These are phyloP conservation scores for Microcera coccophila DNA, from an alignment of 2,329 filamentous ascomycete species.

Conservation along the genomic window DNA sequence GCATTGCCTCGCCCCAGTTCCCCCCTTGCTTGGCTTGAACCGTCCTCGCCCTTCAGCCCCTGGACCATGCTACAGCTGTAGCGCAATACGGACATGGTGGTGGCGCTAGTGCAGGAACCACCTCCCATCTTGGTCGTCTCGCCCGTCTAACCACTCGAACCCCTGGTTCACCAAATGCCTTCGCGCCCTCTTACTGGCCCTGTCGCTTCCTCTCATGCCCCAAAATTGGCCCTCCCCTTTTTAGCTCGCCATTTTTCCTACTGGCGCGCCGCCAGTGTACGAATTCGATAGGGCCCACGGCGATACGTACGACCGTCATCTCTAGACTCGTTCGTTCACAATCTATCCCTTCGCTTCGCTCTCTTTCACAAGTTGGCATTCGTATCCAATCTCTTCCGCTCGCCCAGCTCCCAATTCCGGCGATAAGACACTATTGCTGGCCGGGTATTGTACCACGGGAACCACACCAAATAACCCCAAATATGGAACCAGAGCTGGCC, in stretches of 20 bases:
- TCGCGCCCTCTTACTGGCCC: not conserved
- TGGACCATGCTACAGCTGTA: not conserved
- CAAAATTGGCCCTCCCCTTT: not conserved
- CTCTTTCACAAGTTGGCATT: constrained; percentile 4
- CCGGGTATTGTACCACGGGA: too few relatives aligned
- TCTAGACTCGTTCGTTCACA: not conserved
- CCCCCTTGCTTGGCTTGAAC: not conserved
- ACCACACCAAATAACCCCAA: constrained; percentile 13
- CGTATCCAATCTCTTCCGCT: constrained; percentile 1
- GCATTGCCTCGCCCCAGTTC: not conserved
- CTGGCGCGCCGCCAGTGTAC: not conserved
- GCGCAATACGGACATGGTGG: too few relatives aligned
- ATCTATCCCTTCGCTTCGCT: constrained; percentile 9
- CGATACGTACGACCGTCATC: not conserved
- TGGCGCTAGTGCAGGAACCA: constrained; percentile 5
- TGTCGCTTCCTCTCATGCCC: too few relatives aligned
- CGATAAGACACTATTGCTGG: constrained; percentile 17
- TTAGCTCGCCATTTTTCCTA: not conserved
- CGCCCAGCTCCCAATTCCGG: constrained; percentile 11
- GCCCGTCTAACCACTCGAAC: not conserved
- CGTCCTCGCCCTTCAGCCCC: not conserved
- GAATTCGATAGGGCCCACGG: not conserved
- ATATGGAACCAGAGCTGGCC: constrained; percentile 25
- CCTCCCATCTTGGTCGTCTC: not conserved
- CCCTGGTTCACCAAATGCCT: not conserved